Conservation (phyloP, 139 green algal genomes). For the Coelastrella sp. region DNA sequence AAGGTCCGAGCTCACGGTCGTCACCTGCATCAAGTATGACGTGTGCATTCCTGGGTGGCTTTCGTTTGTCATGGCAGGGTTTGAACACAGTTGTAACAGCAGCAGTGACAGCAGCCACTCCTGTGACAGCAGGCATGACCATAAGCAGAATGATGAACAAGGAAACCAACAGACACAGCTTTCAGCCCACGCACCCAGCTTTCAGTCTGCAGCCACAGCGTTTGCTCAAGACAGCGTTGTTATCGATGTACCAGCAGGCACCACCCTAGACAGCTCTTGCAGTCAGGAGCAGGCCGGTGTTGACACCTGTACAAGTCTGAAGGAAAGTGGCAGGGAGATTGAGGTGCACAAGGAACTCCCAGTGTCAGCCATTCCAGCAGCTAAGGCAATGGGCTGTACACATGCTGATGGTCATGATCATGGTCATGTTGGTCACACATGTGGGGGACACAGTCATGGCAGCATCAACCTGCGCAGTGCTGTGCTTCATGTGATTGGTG, state of each 20-base stretch:
- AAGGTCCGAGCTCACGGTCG: no score
- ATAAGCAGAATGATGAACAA: background rate
- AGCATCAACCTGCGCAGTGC: slow-evolving; percentile 84
- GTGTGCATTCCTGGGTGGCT: no score
- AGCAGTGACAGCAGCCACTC: background rate
- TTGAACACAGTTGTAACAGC: background rate
- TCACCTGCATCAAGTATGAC: no score
- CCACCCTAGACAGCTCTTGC: no score
- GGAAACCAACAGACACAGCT: slow-evolving; percentile 6
- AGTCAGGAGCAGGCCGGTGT: no score
- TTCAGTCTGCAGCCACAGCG: background rate
- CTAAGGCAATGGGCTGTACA: background rate
- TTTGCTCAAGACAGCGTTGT: slow-evolving; percentile 17
- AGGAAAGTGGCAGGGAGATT: slow-evolving; percentile 34
- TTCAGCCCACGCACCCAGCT: no score
- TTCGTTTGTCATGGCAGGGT: no score
- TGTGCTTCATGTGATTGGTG: slow-evolving; percentile 92
- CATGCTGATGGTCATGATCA: slow-evolving; percentile 27
- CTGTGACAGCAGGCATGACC: background rate
- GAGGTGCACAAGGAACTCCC: slow-evolving; percentile 45
- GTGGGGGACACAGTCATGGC: slow-evolving; percentile 44
- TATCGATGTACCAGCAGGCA: background rate
- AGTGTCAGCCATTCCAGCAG: background rate
- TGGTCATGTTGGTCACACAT: no score
- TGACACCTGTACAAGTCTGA: background rate